Conservation (phyloP, 2,329 filamentous ascomycete species). For the Scopulariopsis brevicaulis region DNA sequence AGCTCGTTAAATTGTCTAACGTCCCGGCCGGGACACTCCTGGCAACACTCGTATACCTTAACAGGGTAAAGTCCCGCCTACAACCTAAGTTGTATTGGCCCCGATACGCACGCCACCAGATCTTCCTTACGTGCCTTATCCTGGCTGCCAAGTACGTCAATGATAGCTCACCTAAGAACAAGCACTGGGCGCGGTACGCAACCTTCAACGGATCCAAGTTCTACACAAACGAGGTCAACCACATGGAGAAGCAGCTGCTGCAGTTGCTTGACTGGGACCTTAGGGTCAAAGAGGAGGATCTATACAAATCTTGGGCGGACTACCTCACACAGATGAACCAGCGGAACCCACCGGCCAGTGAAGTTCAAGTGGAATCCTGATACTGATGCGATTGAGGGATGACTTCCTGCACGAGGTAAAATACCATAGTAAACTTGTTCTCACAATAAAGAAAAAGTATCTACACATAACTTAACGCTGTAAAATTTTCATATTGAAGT, state of each 20-base stretch:
- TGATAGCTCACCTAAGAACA: constrained; percentile 98
- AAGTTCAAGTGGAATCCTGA: too few species aligned
- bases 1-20: constrained; percentile 83
- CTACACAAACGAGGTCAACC: constrained; percentile 88
- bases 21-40: constrained; percentile 96
- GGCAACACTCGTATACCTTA: constrained; percentile 91
- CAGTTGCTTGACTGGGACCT: constrained; percentile 93
- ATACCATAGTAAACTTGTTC: too few species aligned
- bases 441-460: too few species aligned
- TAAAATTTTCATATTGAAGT: too few species aligned
- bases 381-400: too few species aligned
- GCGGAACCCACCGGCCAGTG: too few species aligned
- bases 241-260: constrained; percentile 98
- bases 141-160: constrained; percentile 94
- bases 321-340: too few species aligned
- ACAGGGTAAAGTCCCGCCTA: constrained; percentile 69
- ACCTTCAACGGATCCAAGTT: constrained; percentile 78
- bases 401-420: too few species aligned
- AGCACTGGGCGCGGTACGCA: constrained; percentile 97
- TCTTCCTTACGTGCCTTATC: constrained; percentile 85
- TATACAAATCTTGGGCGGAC: too few species aligned
- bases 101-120: constrained; percentile 91
- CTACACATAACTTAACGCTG: too few species aligned
- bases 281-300: constrained; percentile 73
- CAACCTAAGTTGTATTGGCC: constrained; percentile 94